Conservation (phyloP, 2,329 filamentous ascomycete species). For the Cordyceps farinosa region DNA sequence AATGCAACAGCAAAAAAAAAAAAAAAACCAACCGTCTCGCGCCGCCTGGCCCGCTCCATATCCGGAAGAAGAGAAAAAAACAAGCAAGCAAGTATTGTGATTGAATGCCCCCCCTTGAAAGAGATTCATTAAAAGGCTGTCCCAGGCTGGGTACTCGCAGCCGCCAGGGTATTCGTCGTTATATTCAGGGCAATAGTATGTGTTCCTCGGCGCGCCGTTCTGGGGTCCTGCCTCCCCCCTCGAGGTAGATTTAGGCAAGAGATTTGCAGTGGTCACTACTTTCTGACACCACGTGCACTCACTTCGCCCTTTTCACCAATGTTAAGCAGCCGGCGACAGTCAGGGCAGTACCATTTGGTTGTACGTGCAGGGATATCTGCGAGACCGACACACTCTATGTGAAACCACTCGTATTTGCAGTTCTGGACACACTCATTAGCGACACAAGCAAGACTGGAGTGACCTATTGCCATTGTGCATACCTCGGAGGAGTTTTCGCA, state of each 20-base stretch:
- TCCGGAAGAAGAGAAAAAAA: background rate
- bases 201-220: background rate
- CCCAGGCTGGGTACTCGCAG: no score
- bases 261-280: slow-evolving; percentile 24
- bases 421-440: slow-evolving; percentile 38
- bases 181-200: background rate
- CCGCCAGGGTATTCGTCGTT: no score
- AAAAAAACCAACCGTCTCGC: background rate
- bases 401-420: slow-evolving; percentile 83
- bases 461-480: slow-evolving; percentile 17
- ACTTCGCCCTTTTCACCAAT: slow-evolving; percentile 63
- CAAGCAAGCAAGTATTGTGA: no score
- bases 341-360: slow-evolving; percentile 81
- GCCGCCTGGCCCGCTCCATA: background rate
- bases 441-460: background rate
- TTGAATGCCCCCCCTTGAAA: background rate
- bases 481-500: slow-evolving; percentile 75
- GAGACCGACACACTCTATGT: slow-evolving; percentile 72
- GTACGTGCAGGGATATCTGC: slow-evolving; percentile 65
- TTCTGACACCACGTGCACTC: slow-evolving; percentile 54
- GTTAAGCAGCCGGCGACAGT: slow-evolving; percentile 62
- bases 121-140: background rate
- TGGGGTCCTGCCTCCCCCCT: no score
- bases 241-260: background rate
- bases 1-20: background rate